These are phyloP conservation scores for Anthracocystis panici-leucophaei DNA, from an alignment of 1,284 basidiomycete species.

Conservation along the genomic window DNA sequence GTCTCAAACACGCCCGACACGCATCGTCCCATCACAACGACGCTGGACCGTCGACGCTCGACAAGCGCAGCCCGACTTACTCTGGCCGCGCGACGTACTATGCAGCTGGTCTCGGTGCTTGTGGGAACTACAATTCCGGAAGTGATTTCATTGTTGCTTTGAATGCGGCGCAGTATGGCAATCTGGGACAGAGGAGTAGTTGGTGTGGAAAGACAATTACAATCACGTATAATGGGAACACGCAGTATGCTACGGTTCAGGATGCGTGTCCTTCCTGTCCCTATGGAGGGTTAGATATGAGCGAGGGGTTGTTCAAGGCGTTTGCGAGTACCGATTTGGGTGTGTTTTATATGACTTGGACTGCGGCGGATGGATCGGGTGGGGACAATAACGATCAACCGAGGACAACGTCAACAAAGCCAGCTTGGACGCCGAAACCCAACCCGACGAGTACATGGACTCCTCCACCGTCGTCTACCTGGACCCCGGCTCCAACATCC, in stretches of 20 bases:
- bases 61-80: conserved; percentile 35
- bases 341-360: conserved; percentile 60
- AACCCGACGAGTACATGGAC: conserved; percentile 22
- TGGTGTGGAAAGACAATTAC: conserved; percentile 77
- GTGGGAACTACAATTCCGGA: conserved; percentile 40
- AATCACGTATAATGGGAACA: conserved; percentile 74
- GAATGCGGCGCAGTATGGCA: conserved; percentile 52
- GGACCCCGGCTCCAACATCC: conserved; percentile 8
- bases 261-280: conserved; percentile 82
- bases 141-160: conserved; percentile 51
- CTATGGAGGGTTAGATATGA: conserved; percentile 81
- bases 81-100: conserved; percentile 47
- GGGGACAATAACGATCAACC: conserved; percentile 11
- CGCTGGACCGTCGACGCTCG: conserved; percentile 22
- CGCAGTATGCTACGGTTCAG: conserved; percentile 75
- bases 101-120: conserved; percentile 48
- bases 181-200: conserved; percentile 26
- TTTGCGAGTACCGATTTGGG: conserved; percentile 45
- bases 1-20: conserved; percentile 35
- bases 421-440: conserved; percentile 13
- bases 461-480: conserved; percentile 18
- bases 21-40: background rate
- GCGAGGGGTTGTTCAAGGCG: conserved; percentile 77
- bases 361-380: conserved; percentile 22
- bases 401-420: background rate